These are phyloP conservation scores for Tympanopsis confertula DNA, from an alignment of 2,329 filamentous ascomycete species.

Conservation along the genomic window DNA sequence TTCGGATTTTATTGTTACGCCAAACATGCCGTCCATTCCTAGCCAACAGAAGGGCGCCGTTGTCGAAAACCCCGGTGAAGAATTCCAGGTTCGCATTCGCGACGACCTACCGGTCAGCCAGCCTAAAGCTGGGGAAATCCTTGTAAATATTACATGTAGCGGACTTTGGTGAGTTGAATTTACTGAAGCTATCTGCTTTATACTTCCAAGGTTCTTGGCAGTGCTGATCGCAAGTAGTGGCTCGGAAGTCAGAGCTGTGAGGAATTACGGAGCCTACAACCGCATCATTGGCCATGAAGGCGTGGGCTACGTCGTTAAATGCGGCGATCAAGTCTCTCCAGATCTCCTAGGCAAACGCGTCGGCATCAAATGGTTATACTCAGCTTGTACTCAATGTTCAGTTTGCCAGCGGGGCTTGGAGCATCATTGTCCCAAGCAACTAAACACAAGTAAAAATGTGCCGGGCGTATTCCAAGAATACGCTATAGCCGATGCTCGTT, in stretches of 20 bases:
- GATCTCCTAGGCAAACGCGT: conserved; percentile 20
- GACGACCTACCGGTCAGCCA: too few species aligned
- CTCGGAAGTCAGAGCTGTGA: conserved; percentile 15
- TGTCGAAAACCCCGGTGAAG: too few species aligned
- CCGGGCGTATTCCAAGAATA: conserved; percentile 19
- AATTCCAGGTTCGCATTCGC: too few species aligned
- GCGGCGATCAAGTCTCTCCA: conserved; percentile 13
- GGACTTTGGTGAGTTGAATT: too few species aligned
- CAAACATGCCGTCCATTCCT: too few species aligned
- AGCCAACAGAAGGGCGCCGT: too few species aligned
- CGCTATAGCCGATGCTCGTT: conserved; percentile 13
- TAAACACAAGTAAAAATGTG: conserved; percentile 25
- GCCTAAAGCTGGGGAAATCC: too few species aligned
- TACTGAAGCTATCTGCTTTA: too few species aligned
- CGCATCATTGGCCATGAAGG: conserved; percentile 17
- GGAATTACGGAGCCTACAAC: conserved; percentile 14
- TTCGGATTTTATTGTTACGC: too few species aligned
- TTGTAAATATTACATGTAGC: too few species aligned
- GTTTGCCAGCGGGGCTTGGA: conserved; percentile 18
- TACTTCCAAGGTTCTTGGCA: too few species aligned
- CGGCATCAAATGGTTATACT: conserved; percentile 31
- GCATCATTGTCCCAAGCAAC: conserved; percentile 26
- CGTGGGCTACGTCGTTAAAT: conserved; percentile 13
- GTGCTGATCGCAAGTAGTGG: too few species aligned
- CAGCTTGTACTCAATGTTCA: conserved; percentile 23